phyloP scores from a whole-genome alignment of 176 grass and related monocot genomes.

The Coix lacrymajobi region DNA sequence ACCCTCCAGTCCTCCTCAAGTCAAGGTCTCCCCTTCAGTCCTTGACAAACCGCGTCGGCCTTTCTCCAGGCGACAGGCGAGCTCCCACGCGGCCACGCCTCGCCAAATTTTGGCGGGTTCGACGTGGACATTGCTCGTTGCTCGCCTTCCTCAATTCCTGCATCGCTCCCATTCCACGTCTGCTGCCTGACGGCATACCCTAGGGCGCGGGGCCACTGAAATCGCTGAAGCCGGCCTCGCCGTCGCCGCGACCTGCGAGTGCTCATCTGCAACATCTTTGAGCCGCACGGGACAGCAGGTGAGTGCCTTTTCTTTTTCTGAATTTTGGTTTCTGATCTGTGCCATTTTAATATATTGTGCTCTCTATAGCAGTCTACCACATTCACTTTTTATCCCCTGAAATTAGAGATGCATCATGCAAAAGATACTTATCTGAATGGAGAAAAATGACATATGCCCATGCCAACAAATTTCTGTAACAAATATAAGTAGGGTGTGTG shows the following conservation, averaged over 20 bases:
- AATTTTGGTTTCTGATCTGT: background rate
- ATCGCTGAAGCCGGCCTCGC: background rate
- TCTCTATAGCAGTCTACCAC: background rate
- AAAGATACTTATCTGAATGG: background rate
- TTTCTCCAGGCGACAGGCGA: background rate
- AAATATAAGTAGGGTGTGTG: background rate
- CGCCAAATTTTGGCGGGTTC: too few species aligned
- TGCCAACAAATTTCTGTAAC: background rate
- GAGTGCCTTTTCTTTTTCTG: background rate
- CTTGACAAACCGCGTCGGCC: background rate
- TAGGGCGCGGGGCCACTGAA: background rate
- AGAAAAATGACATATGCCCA: background rate
- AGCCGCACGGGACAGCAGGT: background rate
- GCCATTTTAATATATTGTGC: background rate
- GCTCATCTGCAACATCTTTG: background rate
- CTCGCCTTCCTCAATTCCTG: background rate
- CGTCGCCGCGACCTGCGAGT: background rate
- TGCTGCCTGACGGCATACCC: background rate
- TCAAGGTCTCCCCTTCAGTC: background rate
- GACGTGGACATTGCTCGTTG: background rate
- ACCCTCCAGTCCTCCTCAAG: background rate
- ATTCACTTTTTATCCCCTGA: background rate
- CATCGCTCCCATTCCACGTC: background rate
- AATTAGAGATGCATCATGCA: background rate
- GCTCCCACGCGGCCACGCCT: background rate